phyloP scores from a whole-genome alignment of 306 rosid genomes.

The Vigna mungo region DNA sequence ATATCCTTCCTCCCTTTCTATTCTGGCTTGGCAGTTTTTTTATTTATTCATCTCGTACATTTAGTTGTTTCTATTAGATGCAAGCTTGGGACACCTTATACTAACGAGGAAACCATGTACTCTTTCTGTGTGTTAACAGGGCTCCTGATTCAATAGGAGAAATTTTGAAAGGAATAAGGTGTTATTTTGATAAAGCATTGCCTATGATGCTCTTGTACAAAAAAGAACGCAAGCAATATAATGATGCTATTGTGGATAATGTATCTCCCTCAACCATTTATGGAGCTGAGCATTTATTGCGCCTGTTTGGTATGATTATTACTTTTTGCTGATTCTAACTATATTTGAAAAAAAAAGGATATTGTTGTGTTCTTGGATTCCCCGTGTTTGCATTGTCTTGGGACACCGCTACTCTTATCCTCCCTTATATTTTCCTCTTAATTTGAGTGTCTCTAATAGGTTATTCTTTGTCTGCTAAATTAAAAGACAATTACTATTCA shows the following conservation, averaged over 20 bases:
- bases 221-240: constrained; percentile 88
- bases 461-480: no score
- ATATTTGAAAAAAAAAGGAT: constrained; percentile 22
- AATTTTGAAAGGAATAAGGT: constrained; percentile 84
- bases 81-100: constrained; percentile 32
- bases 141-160: constrained; percentile 77
- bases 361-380: constrained; percentile 2
- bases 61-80: constrained; percentile 20
- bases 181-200: constrained; percentile 93
- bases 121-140: constrained; percentile 58
- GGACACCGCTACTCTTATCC: no score
- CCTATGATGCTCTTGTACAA: constrained; percentile 89
- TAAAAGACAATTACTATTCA: no score
- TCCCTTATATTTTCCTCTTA: no score
- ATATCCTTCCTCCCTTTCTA: constrained; percentile 37
- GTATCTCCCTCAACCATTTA: constrained; percentile 84
- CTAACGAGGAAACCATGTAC: constrained; percentile 36
- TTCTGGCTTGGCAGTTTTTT: constrained; percentile 25
- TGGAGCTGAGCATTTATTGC: constrained; percentile 95
- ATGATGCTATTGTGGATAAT: constrained; percentile 60
- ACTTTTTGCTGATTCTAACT: constrained; percentile 33
- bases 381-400: constrained; percentile 4
- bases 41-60: constrained; percentile 5
- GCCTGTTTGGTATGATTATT: constrained; percentile 84
- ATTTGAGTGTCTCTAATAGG: no score